Base-by-base conservation (phyloP, 2,329 filamentous ascomycete genomes). In the Alternaria dauci region DNA sequence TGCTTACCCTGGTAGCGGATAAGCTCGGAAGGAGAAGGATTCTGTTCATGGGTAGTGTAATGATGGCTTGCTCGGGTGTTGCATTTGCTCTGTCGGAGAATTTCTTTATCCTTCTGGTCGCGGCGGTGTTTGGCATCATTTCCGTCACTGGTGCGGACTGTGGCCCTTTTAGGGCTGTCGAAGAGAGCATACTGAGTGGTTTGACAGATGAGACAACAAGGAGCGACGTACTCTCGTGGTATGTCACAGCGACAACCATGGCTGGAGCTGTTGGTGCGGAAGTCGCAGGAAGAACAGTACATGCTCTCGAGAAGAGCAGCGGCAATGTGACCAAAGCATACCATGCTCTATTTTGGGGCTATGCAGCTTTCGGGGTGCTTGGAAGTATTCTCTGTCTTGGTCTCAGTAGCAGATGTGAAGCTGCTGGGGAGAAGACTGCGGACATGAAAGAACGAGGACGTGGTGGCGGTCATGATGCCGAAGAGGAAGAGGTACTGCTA, bases 321-420 rank as follows among this genome's bases (percentile, higher is more conserved):
- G 85, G 55, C 60, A 72, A 71, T 36, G 71, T 74, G 12, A 67
- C 75, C 14, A 75, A 71, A 9, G 76, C 79, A 1, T 82, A 79
- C 44, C 77, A 79, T 36, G 67, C 79, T 6, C 63, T 82, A 5
- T 83, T 83, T 60, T 79, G 76, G 74, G 63, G 76, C 2, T 83
- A 83, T 64, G 79, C 80, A 20, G 69, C 71, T 0, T 77, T 82
- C 53, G 81, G 81, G 0, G 30, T 77, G 5, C 44, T 81, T 8
- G 81, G 81, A 42, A 73, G 75, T 25, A 63, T 73, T 1, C 54
- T 82, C 23, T 80, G 77, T 23, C 50, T 81, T 12, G 66, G 78
- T 1, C 58, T 83, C 59, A 83, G 79, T 59, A 56, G 65, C 30
- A 66, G 72, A n/a, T 82, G 80, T 52, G 81, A 83, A 65, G 72